Base-by-base conservation (phyloP, 2,329 filamentous ascomycete species). In the Fusarium acutatum region DNA sequence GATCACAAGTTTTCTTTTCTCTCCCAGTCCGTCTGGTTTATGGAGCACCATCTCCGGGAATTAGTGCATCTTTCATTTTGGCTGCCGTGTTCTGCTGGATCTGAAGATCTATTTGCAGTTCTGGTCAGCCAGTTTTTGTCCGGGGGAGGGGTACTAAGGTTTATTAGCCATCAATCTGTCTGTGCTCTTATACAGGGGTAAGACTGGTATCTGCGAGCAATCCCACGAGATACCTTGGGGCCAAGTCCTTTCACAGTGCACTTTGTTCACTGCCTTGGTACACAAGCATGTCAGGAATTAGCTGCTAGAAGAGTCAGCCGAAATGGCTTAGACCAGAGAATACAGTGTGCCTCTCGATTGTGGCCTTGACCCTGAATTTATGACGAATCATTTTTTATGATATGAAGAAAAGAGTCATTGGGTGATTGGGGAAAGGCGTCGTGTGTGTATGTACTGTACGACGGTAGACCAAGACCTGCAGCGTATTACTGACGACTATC, bases 361-460 rank as follows among this genome's bases (percentile, higher is more conserved):
- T 57, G 56, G 60, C 34, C 73, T 54, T 56, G 67, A 63, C 65
- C 58, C 38, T 60, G 44, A 43, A 74, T 30, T n/a, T 78, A 62
- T 77, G 75, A 77, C 61, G 57, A 71, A 75, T 77, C 75, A 70
- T 44, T 75, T 78, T 73, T 40, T 66, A 59, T 64, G 65, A 61
- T 70, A 56, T 47, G 26, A 56, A 40, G 38, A 60, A 32, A 73
- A 46, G 40, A 60, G 60, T 50, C 44, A 40, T 44, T 35, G 40
- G n/a, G 30, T 52, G n/a, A 35, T 35, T 52, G 30, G 30, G 37
- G 46, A 43, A 52, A 59, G 24, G 37, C 40, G 14, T 41, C 52
- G 34, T 47, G n/a, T 28, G 26, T 44, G 28, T 28, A 35, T 61
- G 41, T 61, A 61, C 43, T 53, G 41, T 61, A 61, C 38, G 43